A percentile compares a stretch with the other conserved stretches of the same genome.
phyloP scores from a whole-genome alignment of 139 green algal genomes.

The Closterium sp. region DNA sequence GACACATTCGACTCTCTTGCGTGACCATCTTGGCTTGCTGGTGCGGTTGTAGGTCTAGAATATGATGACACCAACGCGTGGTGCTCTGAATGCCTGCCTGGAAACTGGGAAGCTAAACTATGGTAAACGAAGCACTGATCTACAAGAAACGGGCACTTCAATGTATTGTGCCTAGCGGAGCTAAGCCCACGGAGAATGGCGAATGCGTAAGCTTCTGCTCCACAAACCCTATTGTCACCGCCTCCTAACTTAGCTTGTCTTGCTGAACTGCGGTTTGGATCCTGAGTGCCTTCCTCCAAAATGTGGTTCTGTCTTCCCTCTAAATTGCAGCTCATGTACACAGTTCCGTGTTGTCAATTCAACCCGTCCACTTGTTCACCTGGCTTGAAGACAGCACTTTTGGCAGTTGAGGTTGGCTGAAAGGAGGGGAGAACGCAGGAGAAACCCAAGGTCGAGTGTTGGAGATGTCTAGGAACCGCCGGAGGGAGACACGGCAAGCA shows the following conservation, averaged over 20 bases:
- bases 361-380: too few species aligned
- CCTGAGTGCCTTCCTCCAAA: too few species aligned
- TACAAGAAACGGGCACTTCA: neutral
- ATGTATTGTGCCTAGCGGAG: neutral
- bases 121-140: neutral
- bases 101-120: too few species aligned
- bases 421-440: neutral
- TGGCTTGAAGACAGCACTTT: too few species aligned
- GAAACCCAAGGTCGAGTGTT: neutral
- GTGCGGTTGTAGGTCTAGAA: too few species aligned
- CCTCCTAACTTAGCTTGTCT: neutral
- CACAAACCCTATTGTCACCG: neutral
- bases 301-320: neutral
- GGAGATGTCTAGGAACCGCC: too few species aligned
- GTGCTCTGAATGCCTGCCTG: too few species aligned
- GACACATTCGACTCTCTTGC: neutral
- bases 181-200: neutral
- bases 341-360: too few species aligned
- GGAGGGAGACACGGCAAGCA: neutral
- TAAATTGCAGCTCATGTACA: too few species aligned
- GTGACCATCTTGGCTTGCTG: neutral
- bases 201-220: neutral
- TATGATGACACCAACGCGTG: too few species aligned
- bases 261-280: neutral
- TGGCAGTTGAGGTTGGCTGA: neutral